Base-by-base conservation (phyloP, 768 basidiomycete genomes). In the Hortiboletus campestris region DNA sequence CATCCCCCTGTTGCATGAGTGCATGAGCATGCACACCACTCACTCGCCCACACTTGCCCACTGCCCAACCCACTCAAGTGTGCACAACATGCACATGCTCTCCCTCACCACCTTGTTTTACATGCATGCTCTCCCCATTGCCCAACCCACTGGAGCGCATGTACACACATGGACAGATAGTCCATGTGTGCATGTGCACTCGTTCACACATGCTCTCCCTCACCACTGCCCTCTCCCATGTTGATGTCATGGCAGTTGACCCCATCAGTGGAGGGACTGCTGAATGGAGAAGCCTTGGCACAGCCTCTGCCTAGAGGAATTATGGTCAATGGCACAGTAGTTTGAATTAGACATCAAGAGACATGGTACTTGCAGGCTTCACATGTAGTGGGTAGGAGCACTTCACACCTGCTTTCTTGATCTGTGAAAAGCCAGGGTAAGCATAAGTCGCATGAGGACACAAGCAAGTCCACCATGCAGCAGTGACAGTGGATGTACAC, bases 341-440 rank as follows among this genome's bases (percentile, higher is more conserved):
- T 25, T 13, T 41, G 9, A 46, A 36, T 25, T 6, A 6, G 11
- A 3, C 12, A 34, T 9, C 5, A 16, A 52, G 49, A 34, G 13
- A 72, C 75, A 40, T 56, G 10, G 61, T 56, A 48, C 63, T 67
- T 4, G 59, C 34, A 12, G 68, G 58, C 8, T 29, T 45, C 0
- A 64, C 58, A 45, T 76, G 71, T n/a, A 51, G 52, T 9, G 75
- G 75, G 53, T 69, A 75, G 8, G 63, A 47, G 53, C 76, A 76
- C 36, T 66, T 38, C 29, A 60, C 38, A 38, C 64, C 63, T 0
- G 43, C 25, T 28, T 40, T 38, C 44, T 65, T 60, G 50, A 74
- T 63, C 75, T 74, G 34, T 19, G 12, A 51, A 39, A 38, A 31
- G 16, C 0, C 6, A 31, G 42, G 25, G 12, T 53, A 2, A 60